These are phyloP conservation scores for Metschnikowia amazonensis DNA, from an alignment of 805 yeast species.

Conservation along the genomic window DNA sequence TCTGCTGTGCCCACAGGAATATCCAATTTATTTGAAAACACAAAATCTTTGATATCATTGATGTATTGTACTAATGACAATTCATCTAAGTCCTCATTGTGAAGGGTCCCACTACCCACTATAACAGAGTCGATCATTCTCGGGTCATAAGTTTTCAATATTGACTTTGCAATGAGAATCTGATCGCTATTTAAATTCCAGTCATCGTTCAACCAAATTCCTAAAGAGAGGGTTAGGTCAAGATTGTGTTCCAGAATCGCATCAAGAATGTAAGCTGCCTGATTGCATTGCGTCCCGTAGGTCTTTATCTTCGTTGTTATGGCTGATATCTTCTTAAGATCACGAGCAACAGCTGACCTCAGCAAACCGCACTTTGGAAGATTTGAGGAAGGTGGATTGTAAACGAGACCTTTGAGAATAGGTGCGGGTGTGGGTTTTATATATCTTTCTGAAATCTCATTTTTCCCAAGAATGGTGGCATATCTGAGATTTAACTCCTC, in stretches of 20 bases:
- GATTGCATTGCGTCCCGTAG: constrained; percentile 61
- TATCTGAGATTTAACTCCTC: constrained; percentile 6
- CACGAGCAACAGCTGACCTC: constrained; percentile 48
- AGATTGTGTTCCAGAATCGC: constrained; percentile 49
- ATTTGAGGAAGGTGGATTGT: constrained; percentile 53
- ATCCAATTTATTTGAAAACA: constrained; percentile 29
- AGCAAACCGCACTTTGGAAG: constrained; percentile 52
- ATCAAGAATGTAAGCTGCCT: constrained; percentile 48
- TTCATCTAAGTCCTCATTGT: constrained; percentile 45
- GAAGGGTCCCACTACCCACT: constrained; percentile 63
- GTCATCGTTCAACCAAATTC: constrained; percentile 57
- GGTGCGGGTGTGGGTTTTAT: neutral
- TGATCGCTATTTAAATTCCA: constrained; percentile 44
- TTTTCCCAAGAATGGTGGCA: neutral
- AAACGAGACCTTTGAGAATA: constrained; percentile 54
- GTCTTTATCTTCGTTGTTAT: constrained; percentile 56
- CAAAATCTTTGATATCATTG: constrained; percentile 35
- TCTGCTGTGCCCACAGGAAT: constrained; percentile 65
- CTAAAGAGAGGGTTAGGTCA: constrained; percentile 55
- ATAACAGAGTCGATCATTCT: constrained; percentile 46
- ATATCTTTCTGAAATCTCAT: neutral
- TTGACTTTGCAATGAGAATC: constrained; percentile 39
- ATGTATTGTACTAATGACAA: constrained; percentile 41
- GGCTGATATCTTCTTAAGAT: constrained; percentile 53
- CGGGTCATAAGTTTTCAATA: constrained; percentile 42